Percentiles rank a stretch among this genome's conserved stretches.
phyloP scores from a whole-genome alignment of 306 rosid species.

The Astragalus membranaceus region DNA sequence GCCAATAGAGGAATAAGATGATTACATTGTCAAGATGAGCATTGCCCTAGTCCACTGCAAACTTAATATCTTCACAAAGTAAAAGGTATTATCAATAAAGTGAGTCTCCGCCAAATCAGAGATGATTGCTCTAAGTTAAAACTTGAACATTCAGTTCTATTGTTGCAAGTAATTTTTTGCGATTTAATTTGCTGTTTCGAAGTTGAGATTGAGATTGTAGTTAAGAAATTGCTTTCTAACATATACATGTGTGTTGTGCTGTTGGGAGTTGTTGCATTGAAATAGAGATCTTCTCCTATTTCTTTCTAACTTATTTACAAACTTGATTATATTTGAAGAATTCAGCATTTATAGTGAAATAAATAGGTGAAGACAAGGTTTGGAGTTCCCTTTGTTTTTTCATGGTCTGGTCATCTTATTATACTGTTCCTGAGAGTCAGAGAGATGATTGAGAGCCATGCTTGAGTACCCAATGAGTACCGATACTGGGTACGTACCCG shows the following conservation, averaged over 20 bases:
- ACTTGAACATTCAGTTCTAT: too few relatives aligned
- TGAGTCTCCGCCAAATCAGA: too few relatives aligned
- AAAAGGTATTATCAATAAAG: too few relatives aligned
- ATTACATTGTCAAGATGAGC: too few relatives aligned
- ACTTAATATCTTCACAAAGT: too few relatives aligned
- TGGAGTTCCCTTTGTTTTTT: slow-evolving; percentile 9
- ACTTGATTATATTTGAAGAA: neutral
- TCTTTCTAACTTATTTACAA: neutral
- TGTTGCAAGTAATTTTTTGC: too few relatives aligned
- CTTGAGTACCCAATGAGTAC: too few relatives aligned
- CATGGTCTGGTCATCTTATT: slow-evolving; percentile 13
- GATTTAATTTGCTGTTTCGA: too few relatives aligned
- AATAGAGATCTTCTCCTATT: neutral
- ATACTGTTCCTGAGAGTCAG: neutral
- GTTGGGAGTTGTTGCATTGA: slow-evolving; percentile 10
- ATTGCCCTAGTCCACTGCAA: too few relatives aligned
- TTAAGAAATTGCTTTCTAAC: neutral
- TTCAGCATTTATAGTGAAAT: neutral
- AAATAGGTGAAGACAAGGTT: neutral
- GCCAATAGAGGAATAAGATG: too few relatives aligned
- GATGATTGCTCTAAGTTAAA: too few relatives aligned
- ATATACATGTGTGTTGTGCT: neutral
- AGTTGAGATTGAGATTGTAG: neutral
- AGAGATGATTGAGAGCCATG: slow-evolving; percentile 35
- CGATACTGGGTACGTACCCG: too few relatives aligned